Evolutionary conservation across 306 rosid species (phyloP).

Genomic region (Elaeagnus macrophylla): DNA sequence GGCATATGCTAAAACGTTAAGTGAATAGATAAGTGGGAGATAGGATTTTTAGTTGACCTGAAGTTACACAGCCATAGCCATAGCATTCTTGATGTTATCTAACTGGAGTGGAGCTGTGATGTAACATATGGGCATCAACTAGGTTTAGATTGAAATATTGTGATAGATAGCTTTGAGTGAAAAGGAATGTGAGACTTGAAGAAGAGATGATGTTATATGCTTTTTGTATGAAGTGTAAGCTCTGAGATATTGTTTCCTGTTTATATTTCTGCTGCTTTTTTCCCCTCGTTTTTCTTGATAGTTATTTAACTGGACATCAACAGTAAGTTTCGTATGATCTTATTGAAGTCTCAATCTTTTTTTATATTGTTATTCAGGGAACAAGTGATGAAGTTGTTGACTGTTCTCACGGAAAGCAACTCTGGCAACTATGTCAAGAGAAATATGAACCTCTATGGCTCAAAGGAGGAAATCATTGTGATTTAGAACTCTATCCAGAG

Average conservation of each 20-base stretch:
- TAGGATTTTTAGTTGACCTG: neutral
- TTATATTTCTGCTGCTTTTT: neutral
- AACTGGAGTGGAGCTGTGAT: too few relatives aligned
- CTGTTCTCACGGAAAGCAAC: conserved; percentile 82
- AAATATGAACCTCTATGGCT: conserved; percentile 89
- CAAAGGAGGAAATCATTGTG: conserved; percentile 87
- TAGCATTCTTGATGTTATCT: neutral
- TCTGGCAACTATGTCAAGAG: conserved; percentile 79
- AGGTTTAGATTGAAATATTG: too few relatives aligned
- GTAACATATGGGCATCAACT: too few relatives aligned
- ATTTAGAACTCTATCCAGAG: conserved; percentile 74
- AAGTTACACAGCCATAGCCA: too few relatives aligned
- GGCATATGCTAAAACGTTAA: too few relatives aligned
- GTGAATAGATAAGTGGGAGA: neutral
- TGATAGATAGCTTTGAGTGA: too few relatives aligned
- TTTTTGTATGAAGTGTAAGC: too few relatives aligned
- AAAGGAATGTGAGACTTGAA: too few relatives aligned
- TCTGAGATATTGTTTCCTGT: too few relatives aligned
- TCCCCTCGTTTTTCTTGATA: neutral
- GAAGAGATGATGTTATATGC: too few relatives aligned
- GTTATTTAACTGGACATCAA: neutral
- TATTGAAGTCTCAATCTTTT: neutral
- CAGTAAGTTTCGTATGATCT: neutral
- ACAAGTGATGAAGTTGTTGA: conserved; percentile 81
- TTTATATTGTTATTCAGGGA: conserved; percentile 44